Conservation (phyloP, 1,139 yeast species). For the Sugiyamaella pinicola region DNA sequence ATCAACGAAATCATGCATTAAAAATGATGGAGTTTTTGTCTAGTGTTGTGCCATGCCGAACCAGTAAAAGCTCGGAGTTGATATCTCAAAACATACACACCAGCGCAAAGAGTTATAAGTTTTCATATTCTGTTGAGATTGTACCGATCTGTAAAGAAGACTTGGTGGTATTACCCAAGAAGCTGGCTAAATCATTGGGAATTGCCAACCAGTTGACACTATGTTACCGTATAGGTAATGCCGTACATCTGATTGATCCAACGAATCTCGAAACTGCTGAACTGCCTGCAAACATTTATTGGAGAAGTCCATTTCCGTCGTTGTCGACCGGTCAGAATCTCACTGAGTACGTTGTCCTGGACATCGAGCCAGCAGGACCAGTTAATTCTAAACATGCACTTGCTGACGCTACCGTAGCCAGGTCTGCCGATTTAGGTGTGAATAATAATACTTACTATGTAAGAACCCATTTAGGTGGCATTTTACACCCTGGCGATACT, state of each 20-base stretch:
- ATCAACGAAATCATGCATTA: conserved; percentile 85
- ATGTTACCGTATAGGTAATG: conserved; percentile 81
- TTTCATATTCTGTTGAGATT: conserved; percentile 87
- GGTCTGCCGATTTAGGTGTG: conserved; percentile 84
- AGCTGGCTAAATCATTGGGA: conserved; percentile 80
- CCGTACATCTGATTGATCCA: conserved; percentile 84
- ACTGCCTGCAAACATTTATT: conserved; percentile 67
- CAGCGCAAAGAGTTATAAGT: conserved; percentile 83
- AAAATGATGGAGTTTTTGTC: conserved; percentile 90
- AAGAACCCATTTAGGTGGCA: conserved; percentile 89
- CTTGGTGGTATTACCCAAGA: conserved; percentile 85
- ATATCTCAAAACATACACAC: conserved; percentile 91
- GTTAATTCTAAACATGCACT: conserved; percentile 75
- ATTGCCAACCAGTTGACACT: conserved; percentile 58
- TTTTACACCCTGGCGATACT: conserved; percentile 95
- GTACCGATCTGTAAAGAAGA: conserved; percentile 98
- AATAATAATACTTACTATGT: conserved; percentile 81
- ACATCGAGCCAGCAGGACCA: conserved; percentile 89
- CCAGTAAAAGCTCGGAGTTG: conserved; percentile 84
- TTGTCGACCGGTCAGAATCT: conserved; percentile 74
- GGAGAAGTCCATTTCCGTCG: conserved; percentile 80
- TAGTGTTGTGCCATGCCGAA: conserved; percentile 81
- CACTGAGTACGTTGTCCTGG: conserved; percentile 85
- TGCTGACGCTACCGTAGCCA: conserved; percentile 88
- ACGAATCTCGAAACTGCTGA: conserved; percentile 76